Percentiles rank a stretch among this genome's conserved stretches.
phyloP scores from a whole-genome alignment of 2,329 filamentous ascomycete species.

The Arthrinium phaeospermum region DNA sequence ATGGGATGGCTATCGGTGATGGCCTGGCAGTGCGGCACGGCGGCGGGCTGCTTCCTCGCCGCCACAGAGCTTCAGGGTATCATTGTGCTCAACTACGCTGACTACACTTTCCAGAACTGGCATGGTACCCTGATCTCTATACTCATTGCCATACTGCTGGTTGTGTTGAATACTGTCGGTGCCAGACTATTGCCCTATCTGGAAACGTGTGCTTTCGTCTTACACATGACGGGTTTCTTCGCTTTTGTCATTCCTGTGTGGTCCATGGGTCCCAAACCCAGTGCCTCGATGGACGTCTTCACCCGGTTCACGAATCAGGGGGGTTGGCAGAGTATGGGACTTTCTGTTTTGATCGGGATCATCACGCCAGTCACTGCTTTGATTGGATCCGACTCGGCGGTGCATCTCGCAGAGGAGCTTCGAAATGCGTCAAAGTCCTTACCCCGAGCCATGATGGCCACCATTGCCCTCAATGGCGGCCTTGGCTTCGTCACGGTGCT shows the following conservation, averaged over 20 bases:
- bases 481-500: conserved; percentile 37
- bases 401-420: conserved; percentile 45
- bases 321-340: conserved; percentile 40
- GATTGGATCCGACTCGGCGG: conserved; percentile 39
- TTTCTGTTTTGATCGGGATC: conserved; percentile 45
- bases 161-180: conserved; percentile 51
- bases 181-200: conserved; percentile 46
- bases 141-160: conserved; percentile 45
- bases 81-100: not conserved
- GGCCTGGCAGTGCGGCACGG: conserved; percentile 45
- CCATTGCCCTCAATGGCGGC: conserved; percentile 39
- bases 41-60: conserved; percentile 39
- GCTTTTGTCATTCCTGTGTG: conserved; percentile 47
- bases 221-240: conserved; percentile 52
- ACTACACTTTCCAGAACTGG: conserved; percentile 34
- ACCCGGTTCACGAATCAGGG: conserved; percentile 39
- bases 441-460: conserved; percentile 42
- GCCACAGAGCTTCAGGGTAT: conserved; percentile 26
- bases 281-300: conserved; percentile 33
- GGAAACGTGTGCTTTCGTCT: conserved; percentile 48
- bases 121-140: conserved; percentile 51
- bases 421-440: conserved; percentile 38
- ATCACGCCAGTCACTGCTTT: conserved; percentile 43
- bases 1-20: conserved; percentile 53
- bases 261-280: conserved; percentile 40